phyloP scores from a whole-genome alignment of 768 basidiomycete species.

The Termitomyces bulborhizus region DNA sequence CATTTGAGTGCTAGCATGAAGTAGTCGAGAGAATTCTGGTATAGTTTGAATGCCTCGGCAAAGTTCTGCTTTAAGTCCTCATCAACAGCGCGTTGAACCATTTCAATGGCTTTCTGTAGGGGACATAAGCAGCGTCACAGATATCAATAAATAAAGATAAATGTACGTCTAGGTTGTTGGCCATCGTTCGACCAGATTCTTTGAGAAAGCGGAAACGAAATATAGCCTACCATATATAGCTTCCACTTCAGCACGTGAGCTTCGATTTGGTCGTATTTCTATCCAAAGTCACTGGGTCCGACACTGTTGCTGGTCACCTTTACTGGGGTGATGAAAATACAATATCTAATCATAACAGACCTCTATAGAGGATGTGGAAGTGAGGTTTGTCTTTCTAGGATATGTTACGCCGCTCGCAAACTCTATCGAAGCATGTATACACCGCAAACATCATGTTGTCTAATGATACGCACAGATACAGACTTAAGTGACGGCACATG shows the following conservation, averaged over 20 bases:
- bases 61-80: conserved; percentile 93
- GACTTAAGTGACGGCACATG: too few species aligned
- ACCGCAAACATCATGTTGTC: too few species aligned
- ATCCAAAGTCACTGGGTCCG: background rate
- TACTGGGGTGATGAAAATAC: too few species aligned
- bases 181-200: conserved; percentile 22
- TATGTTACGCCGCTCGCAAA: too few species aligned
- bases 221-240: too few species aligned
- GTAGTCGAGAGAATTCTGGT: conserved; percentile 94
- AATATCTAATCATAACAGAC: too few species aligned
- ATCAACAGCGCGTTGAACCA: conserved; percentile 90
- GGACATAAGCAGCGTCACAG: background rate
- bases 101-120: conserved; percentile 64
- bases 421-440: too few species aligned
- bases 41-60: conserved; percentile 88
- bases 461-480: too few species aligned
- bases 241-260: background rate
- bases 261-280: background rate
- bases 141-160: background rate
- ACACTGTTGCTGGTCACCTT: too few species aligned
- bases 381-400: too few species aligned
- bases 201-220: background rate
- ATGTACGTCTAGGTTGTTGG: conserved; percentile 44
- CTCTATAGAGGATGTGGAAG: too few species aligned
- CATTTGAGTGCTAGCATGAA: conserved; percentile 98